A percentile compares a stretch with the other conserved stretches of the same genome.
Evolutionary conservation across 2,329 filamentous ascomycete genomes (phyloP).

Genomic region (Talaromyces rugulosus): DNA sequence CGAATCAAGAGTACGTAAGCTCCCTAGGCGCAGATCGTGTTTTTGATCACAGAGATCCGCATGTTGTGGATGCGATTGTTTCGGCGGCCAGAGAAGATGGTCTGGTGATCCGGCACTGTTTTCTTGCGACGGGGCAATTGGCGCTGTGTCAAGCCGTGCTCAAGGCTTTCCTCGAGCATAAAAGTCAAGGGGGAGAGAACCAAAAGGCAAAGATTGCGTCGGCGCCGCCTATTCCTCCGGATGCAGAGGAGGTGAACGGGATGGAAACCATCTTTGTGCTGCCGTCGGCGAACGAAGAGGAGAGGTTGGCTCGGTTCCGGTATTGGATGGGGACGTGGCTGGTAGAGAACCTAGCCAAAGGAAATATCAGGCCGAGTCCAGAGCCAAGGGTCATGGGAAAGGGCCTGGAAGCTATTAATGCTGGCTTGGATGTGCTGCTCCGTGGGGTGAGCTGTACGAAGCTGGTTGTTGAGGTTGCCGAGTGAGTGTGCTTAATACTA

Average conservation of each 20-base stretch:
- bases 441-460: conserved; percentile 43
- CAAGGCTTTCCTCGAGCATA: conserved; percentile 24
- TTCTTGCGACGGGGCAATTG: conserved; percentile 39
- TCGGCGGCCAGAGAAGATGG: conserved; percentile 34
- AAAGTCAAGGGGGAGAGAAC: conserved; percentile 1
- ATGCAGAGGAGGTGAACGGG: conserved; percentile 26
- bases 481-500: conserved; percentile 19
- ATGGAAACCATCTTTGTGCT: conserved; percentile 38
- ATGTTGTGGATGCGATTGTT: conserved; percentile 28
- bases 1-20: conserved; percentile 32
- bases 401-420: conserved; percentile 35
- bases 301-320: conserved; percentile 35
- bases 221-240: conserved; percentile 30
- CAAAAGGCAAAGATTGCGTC: conserved; percentile 32
- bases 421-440: conserved; percentile 32
- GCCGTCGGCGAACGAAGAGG: conserved; percentile 31
- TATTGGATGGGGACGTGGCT: conserved; percentile 41
- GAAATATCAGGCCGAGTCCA: conserved; percentile 37
- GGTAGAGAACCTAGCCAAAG: conserved; percentile 28
- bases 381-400: conserved; percentile 34
- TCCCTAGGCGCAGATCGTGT: conserved; percentile 31
- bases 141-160: conserved; percentile 35
- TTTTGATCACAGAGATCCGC: conserved; percentile 37
- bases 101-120: conserved; percentile 38
- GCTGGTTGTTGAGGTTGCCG: conserved; percentile 38